Base-by-base conservation (phyloP, 2,329 filamentous ascomycete genomes). In the Pseudogymnoascus sp. region DNA sequence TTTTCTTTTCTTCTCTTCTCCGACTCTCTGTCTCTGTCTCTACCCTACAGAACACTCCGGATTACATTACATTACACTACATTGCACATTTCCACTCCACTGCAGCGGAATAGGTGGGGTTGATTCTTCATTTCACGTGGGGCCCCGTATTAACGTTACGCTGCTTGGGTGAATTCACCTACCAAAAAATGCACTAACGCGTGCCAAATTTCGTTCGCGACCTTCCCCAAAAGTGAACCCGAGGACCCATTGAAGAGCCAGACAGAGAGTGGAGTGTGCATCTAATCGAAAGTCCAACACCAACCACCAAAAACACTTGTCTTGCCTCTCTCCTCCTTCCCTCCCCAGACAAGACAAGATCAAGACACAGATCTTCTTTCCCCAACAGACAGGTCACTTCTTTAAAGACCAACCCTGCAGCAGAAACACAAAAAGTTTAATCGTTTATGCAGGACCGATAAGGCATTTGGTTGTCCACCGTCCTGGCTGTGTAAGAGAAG, bases 101-200 rank as follows among this genome's bases (percentile, higher is more conserved):
- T 39, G 13, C 35, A 38, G 17, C 6, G 12, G 12, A 29, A 7
- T 25, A 55, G 44, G 44, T 55, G 44, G 44, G 44, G 44, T 55
- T 15, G 29, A 29, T 4, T 17, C 27, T 15, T 21, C 21, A 21
- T 21, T 55, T 55, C 48, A 55, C 29, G 29, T 33, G 48, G 48
- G 48, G 48, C 48, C 48, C 48, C 29, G 15, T 55, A 55, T 55
- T 21, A 55, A 55, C 48, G 29, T 55, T 33, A 21, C 48, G n/a
- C 29, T 55, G 29, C 29, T 12, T 55, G 9, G 44, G 48, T 55
- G 48, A 51, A 21, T 55, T 55, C 48, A 55, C 44, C 21, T 35
- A 55, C 44, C n/a, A 55, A 55, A 55, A 55, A 55, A 55, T 55
- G n/a, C 48, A 55, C 48, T 55, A 55, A 55, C 48, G 29, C 48